Base-by-base conservation (phyloP, 768 basidiomycete genomes). In the Psilocybe subaeruginosa region DNA sequence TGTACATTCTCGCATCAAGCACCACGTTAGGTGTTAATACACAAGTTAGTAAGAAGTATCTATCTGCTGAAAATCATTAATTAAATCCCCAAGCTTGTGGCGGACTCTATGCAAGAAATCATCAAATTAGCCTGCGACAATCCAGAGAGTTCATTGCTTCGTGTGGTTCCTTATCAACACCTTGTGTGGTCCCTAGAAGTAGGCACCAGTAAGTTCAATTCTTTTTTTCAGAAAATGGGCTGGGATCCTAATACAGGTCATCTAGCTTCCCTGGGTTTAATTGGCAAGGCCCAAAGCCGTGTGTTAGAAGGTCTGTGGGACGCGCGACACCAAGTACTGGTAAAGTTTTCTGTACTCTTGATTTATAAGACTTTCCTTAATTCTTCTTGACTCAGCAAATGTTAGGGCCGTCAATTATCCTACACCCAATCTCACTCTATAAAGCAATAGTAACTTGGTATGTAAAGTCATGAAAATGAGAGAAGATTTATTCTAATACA, bases 231-330 rank as follows among this genome's bases (percentile, higher is more conserved):
- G 14, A 43, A 17, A 45, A 29, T 31, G n/a, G 46, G 8, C n/a
- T 27, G 14, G n/a, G 30, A 19, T 60, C n/a, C 54, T 56, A 12
- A 51, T 76, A 16, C 51, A 78, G 17, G 68, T 75, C 31, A 70
- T 31, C n/a, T 73, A 54, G 64, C 5, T 1, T 45, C 39, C 7
- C n/a, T 55, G 31, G 58, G 64, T 46, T 33, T 66, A 29, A 31
- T 66, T 4, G 65, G 51, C n/a, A 58, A 54, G 37, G 67, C 74
- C 4, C 78, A 81, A 56, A 75, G 78, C 37, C 74, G 79, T 59
- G 86, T 86, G 85, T 71, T 89, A 1, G 76, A 78, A 60, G 73
- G 77, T 3, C 52, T 88, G 3, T 89, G 86, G 86, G 70, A 69
- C 19, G 52, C 64, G 23, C 56, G 62, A 16, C 52, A 56, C 30